phyloP scores from a whole-genome alignment of 2,329 filamentous ascomycete species.

The Penicillium sp. region DNA sequence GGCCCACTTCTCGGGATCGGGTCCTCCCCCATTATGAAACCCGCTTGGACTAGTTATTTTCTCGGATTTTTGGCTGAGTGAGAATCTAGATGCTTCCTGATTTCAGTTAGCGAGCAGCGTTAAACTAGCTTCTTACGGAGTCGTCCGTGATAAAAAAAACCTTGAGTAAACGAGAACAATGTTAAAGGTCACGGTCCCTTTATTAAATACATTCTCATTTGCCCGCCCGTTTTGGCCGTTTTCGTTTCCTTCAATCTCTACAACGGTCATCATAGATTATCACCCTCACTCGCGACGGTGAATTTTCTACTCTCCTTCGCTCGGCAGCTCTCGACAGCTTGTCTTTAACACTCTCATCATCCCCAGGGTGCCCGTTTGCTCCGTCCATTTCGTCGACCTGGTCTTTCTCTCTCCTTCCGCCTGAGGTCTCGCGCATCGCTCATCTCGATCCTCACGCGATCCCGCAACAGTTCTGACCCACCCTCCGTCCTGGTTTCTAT shows the following conservation, averaged over 20 bases:
- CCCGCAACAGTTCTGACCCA: not conserved
- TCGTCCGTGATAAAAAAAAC: not conserved
- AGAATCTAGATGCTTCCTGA: not conserved
- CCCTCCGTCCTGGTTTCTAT: not conserved
- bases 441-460: not conserved
- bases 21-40: not conserved
- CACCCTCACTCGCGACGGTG: not conserved
- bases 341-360: not conserved
- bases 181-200: not conserved
- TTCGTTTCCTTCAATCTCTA: not conserved
- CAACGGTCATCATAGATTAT: not conserved
- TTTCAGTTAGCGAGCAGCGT: not conserved
- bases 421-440: not conserved
- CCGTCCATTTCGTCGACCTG: not conserved
- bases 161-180: not conserved
- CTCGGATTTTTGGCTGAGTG: no score
- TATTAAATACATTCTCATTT: not conserved
- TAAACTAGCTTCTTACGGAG: not conserved
- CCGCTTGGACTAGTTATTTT: not conserved
- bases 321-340: not conserved
- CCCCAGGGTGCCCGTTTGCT: not conserved
- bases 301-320: not conserved
- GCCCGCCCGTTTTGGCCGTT: constrained; percentile 1
- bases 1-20: not conserved
- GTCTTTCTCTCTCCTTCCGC: not conserved